Conservation (phyloP, 768 basidiomycete genomes). For the Pulveroboletus ravenelii region DNA sequence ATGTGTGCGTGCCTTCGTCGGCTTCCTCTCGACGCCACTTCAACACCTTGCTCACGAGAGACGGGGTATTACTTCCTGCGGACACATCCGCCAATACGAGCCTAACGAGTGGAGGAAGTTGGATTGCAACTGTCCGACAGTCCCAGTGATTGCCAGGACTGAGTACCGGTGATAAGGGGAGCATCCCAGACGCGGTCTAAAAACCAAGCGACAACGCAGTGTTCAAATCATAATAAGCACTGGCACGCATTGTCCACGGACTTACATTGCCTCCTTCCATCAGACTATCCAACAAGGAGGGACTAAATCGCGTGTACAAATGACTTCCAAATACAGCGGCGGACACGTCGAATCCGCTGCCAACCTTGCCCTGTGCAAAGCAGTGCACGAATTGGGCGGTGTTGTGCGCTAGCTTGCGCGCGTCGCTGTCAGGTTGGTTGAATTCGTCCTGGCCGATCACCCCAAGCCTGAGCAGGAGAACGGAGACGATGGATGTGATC, state of each 20-base stretch:
- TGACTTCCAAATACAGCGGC: conserved; percentile 95
- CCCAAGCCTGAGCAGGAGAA: conserved; percentile 71
- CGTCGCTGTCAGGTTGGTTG: conserved; percentile 38
- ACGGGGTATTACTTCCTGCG: conserved; percentile 93
- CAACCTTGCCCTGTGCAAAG: conserved; percentile 95
- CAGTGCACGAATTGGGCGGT: conserved; percentile 94
- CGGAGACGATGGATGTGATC: conserved; percentile 90
- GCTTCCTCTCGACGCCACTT: conserved; percentile 75
- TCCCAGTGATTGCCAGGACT: conserved; percentile 65
- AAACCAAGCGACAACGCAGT: background rate
- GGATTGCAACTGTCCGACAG: conserved; percentile 60
- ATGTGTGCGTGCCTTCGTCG: conserved; percentile 42
- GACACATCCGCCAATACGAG: conserved; percentile 94
- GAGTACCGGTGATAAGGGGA: conserved; percentile 49
- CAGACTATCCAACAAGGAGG: conserved; percentile 34
- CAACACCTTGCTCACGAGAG: conserved; percentile 85
- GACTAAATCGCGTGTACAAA: conserved; percentile 83
- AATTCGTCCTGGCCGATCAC: conserved; percentile 54
- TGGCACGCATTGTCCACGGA: background rate
- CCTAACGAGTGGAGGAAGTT: conserved; percentile 77
- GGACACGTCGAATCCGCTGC: conserved; percentile 95
- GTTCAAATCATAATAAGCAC: conserved; percentile 2
- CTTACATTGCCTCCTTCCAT: conserved; percentile 26
- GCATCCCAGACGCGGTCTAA: conserved; percentile 12
- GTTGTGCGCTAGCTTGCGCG: conserved; percentile 75